Evolutionary conservation across 345 rosid species (phyloP), one percentile per base, ranked within the genome.

Genomic region (Eucalyptus curtisii): DNA sequence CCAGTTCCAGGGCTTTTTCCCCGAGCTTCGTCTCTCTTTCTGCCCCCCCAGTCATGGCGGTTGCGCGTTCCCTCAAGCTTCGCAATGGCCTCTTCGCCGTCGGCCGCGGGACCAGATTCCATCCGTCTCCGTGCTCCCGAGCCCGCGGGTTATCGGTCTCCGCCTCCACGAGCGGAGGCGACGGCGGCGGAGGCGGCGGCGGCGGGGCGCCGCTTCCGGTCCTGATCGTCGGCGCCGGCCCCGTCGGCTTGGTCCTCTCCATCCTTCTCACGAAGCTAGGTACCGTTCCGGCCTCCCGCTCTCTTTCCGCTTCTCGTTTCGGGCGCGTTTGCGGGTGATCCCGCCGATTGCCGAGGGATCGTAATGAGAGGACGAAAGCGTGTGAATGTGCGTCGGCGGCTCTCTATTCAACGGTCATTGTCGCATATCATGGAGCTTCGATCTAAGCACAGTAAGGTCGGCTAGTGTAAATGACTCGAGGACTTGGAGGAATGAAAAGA

Each of bases 141-240:
- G 84, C 88, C 79, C 93, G 96, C 89, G 88, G 76, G 44, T 86
- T 91, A 6, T 88, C 87, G 49, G 81, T 19, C 48, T 57, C 82
- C 64, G 57, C 82, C 82, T 64, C 50, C 88, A 27, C 61, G 10
- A 86, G 87, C 53, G 24, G 40, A 11, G 9, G 27, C 61, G 40
- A 3, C 20, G 66, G 57, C 49, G 40, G 7, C 37, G 55, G 25
- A 9, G 49, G 15, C 49, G 27, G 11, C 57, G 45, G 13, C 61
- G 10, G 4, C 8, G 55, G 59, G 25, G 82, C 92, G 66, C 89
- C 90, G 71, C 95, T 96, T 90, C 99, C 99, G 42, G 99, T 96
- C 87, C 90, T 97, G 89, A 95, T 97, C 71, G 98, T 96, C 71
- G 99, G 99, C 31, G 99, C 98, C 25, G 99, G 99, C 88, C 99